Base-by-base conservation (phyloP, 192 early-diverging fungal genomes). In the Oehlia diaphana region DNA sequence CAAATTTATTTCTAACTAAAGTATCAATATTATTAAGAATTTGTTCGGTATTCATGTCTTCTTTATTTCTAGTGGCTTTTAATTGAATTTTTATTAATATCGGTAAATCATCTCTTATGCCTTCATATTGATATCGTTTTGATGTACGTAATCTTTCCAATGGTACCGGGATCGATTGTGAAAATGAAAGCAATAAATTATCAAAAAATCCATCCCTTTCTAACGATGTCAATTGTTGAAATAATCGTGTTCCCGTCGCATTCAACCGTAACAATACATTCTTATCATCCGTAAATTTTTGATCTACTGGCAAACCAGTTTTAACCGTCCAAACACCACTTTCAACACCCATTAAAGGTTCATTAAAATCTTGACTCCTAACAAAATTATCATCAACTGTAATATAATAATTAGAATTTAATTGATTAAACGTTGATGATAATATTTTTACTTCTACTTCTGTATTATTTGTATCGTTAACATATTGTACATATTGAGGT, bases 1-100 rank as follows among this genome's bases (percentile, higher is more conserved):
- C 4, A 0, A 13, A 12, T 42, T 72, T 72, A 26, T 39, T 39
- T 26, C n/a, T 72, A 13, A 72, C 28, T 12, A 72, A 37, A 37
- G 70, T 72, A 39, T 72, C 39, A 4, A 72, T 23, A 72, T 72
- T 39, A 49, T 21, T 72, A 72, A 72, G 12, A 21, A 72, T 37
- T 47, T 47, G 42, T 42, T 42, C 21, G 39, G 70, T 39, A 23
- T 49, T 72, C 12, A 37, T 28, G 3, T 72, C 42, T n/a, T 28
- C 12, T 26, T 16, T 33, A 37, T 47, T 72, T 3, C 35, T 26
- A 21, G 70, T 13, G 2, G 64, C n/a, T 37, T n/a, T 26, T 23
- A 72, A 23, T 47, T 19, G 35, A 14, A 72, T 10, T 44, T 14
- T 13, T n/a, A 72, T 23, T 72, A 72, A 39, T 58, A 58, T 21